Evolutionary conservation across 306 rosid species (phyloP), one percentile per base, ranked within the genome.

Genomic region (Betula pendula): DNA sequence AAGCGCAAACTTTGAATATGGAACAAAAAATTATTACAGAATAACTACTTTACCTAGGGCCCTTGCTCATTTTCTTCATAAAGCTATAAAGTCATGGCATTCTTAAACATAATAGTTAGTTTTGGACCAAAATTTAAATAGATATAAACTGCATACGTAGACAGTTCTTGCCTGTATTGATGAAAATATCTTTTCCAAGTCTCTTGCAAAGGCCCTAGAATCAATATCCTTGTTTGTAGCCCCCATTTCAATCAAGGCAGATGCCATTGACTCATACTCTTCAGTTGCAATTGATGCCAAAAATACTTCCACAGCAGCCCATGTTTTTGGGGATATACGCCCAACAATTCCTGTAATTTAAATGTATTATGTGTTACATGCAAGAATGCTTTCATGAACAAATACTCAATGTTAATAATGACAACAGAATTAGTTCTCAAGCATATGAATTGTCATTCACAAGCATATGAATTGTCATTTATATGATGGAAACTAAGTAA

Each of bases 281-380:
- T 89, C 97, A 47, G 85, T 33, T 73, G 96, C 82, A 87, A 95
- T 89, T 77, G 97, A 95, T 82, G 86, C 92, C 87, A 95, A 81
- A 85, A 90, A 95, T 70, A 88, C 82, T 77, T 95, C 99, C 99
- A 95, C 89, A 49, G 99, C 97, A 72, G 94, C 92, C 97, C 97
- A 95, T 20, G 99, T 90, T 86, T 89, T 88, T 27, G 97, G 96
- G 59, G 96, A 85, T 84, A 95, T 89, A 29, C 89, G 94, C 44
- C 99, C 99, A 81, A 95, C 99, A 51, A 95, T 95, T 77, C 99
- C 99, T 92, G 85, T 62, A 22, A 67, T 53, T 70, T 75, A 59
- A 68, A 70, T 47, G 24, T 44, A 67, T 33, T 13, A 17, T 73
- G 75, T 19, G 65, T 75, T 69, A 55, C 50, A 80, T 33, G 70